Conservation (phyloP, 2,329 filamentous ascomycete species). For the Phyllosticta paracitricarpa region DNA sequence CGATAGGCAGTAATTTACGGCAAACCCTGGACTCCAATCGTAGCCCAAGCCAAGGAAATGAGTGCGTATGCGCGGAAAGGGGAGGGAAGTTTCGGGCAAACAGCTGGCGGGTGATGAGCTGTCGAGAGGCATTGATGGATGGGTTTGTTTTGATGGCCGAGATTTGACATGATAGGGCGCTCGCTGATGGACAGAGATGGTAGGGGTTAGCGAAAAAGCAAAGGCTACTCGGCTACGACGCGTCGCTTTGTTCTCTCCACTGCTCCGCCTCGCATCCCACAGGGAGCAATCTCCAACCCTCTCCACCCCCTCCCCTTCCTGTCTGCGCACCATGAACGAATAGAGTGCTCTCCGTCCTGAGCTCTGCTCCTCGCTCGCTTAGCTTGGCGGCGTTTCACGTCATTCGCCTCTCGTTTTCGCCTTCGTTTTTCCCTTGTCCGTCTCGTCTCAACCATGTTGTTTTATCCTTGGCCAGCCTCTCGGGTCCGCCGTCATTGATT, state of each 20-base stretch:
- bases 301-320: background rate
- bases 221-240: background rate
- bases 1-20: background rate
- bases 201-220: background rate
- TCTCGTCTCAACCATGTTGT: background rate
- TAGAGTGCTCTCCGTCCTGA: background rate
- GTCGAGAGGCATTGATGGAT: background rate
- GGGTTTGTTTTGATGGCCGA: background rate
- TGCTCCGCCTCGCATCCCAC: background rate
- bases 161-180: background rate
- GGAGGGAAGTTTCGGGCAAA: background rate
- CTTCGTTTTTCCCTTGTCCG: background rate
- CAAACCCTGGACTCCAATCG: background rate
- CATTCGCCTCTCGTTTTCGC: background rate
- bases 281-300: background rate
- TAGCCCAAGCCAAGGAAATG: background rate
- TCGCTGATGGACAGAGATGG: background rate
- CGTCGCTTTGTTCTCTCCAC: background rate
- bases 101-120: background rate
- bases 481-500: background rate
- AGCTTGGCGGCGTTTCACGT: background rate
- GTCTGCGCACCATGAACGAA: background rate
- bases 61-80: background rate
- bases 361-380: background rate
- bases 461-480: background rate